A percentile compares a stretch with the other conserved stretches of the same genome.
Conservation (phyloP, 1,284 basidiomycete genomes). For the Sporisorium sorghi region DNA sequence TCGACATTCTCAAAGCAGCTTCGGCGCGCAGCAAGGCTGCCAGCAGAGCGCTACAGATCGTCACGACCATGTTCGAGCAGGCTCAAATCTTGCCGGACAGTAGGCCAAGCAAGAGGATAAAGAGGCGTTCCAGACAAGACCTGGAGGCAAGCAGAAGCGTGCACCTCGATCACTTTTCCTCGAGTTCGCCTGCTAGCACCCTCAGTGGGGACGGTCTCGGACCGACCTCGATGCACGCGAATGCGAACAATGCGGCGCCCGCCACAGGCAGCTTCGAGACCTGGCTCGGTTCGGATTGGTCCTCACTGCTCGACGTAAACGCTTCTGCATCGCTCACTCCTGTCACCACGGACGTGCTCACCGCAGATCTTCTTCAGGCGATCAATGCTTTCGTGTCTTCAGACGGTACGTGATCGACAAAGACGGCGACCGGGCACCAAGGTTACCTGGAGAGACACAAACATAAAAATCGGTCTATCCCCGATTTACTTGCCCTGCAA, state of each 20-base stretch:
- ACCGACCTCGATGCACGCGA: neutral
- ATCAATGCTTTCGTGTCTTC: conserved; percentile 8
- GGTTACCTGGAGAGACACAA: no score
- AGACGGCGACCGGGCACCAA: no score
- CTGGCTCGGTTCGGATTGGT: conserved; percentile 5
- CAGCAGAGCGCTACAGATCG: conserved; percentile 6
- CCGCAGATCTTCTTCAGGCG: conserved; percentile 5
- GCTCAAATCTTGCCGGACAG: neutral
- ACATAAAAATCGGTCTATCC: no score
- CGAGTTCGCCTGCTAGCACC: neutral
- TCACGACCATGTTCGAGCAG: conserved; percentile 4
- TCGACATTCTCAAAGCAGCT: neutral
- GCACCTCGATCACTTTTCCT: neutral
- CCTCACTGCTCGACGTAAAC: conserved; percentile 1
- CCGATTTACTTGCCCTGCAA: conserved; percentile 1
- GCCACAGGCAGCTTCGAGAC: conserved; percentile 3
- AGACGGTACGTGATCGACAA: no score
- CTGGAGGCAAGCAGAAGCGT: neutral
- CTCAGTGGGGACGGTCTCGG: neutral
- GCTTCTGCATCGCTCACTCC: neutral
- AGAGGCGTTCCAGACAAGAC: neutral
- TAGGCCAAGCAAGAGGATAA: neutral
- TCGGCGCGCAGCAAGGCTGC: conserved; percentile 1
- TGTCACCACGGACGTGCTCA: conserved; percentile 4
- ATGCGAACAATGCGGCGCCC: neutral